A percentile compares a stretch with the other conserved stretches of the same genome.
Evolutionary conservation across 2,329 filamentous ascomycete genomes (phyloP).

Genomic region (Xylaria sp.): DNA sequence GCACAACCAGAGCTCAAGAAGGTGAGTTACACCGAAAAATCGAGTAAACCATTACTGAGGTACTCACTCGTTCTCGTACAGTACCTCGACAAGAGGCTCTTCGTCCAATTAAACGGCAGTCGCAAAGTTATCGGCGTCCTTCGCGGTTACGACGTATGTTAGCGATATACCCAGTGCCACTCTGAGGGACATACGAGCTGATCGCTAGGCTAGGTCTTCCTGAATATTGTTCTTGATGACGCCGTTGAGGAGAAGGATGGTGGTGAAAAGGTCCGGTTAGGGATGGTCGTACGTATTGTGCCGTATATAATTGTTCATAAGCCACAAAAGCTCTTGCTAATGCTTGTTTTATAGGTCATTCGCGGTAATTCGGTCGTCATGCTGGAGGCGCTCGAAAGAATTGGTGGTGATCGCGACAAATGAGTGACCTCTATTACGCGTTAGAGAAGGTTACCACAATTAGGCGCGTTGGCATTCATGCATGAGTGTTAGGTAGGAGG

Average conservation of each 20-base stretch:
- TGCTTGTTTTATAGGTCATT: slow-evolving; percentile 73
- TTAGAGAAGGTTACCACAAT: slow-evolving; percentile 29
- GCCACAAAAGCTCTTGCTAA: slow-evolving; percentile 44
- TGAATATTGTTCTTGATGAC: slow-evolving; percentile 98
- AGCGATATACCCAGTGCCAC: not conserved
- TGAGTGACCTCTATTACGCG: slow-evolving; percentile 35
- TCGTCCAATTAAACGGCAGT: slow-evolving; percentile 97
- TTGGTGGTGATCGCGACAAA: slow-evolving; percentile 67
- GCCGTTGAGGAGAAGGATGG: slow-evolving; percentile 94
- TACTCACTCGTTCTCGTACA: slow-evolving; percentile 54
- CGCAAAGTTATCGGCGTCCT: slow-evolving; percentile 96
- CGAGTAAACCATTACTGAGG: slow-evolving; percentile 23
- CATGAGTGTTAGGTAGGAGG: slow-evolving; percentile 20
- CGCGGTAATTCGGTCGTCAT: slow-evolving; percentile 98
- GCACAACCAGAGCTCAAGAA: slow-evolving; percentile 99
- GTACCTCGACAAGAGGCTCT: slow-evolving; percentile 99
- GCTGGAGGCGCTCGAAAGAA: slow-evolving; percentile 84
- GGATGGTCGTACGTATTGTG: slow-evolving; percentile 82
- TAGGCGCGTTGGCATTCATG: slow-evolving; percentile 39
- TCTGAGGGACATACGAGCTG: slow-evolving; percentile 35
- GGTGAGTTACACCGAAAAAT: slow-evolving; percentile 60
- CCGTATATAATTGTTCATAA: not conserved
- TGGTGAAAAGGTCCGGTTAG: slow-evolving; percentile 88
- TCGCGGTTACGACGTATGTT: slow-evolving; percentile 91
- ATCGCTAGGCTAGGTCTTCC: slow-evolving; percentile 76